Base-by-base conservation (phyloP, 2,329 filamentous ascomycete genomes). In the Apiospora hydei region DNA sequence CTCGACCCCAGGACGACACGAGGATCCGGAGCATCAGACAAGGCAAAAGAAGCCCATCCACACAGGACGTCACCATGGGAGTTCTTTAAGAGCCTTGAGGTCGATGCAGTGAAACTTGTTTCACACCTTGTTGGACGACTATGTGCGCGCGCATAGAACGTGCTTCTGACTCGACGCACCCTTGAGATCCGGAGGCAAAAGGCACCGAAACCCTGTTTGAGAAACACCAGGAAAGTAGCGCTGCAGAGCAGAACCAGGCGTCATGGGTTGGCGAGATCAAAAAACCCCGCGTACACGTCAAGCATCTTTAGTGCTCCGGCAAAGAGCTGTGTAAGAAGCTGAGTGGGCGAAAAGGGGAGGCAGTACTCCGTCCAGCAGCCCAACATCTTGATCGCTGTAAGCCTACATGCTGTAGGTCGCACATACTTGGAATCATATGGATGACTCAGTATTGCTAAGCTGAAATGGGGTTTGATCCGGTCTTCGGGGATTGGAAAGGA, bases 21-120 rank as follows among this genome's bases (percentile, higher is more conserved):
- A 64, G 53, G 18, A 38, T 41, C 18, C 34, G 7, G 57, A 14
- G 34, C 57, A 41, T n/a, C 57, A 64, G 34, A 64, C 24, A 24
- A 64, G 57, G 34, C 34, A 30, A 61, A 64, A 64, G 57, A 41
- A 10, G 57, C 34, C 57, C 57, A 64, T n/a, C 18, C 18, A 41
- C 34, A 34, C 21, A 41, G 30, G 21, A 64, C 34, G 6, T 10
- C 18, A 14, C 8, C 18, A 10, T 41, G 4, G 8, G 8, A 13
- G n/a, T 64, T 64, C 34, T 64, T n/a, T 3, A 41, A 41, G 34
- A 64, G 8, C n/a, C 57, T n/a, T 10, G 21, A 49, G 18, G 18
- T 21, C 11, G 34, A 64, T 38, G 18, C 16, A 61, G 30, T 61
- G 53, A 61, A n/a, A 38, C 53, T n/a, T 38, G 57, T 64, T 64